A percentile compares a stretch with the other conserved stretches of the same genome.
phyloP scores from a whole-genome alignment of 331 rosid species.

The Acacia concinna region DNA sequence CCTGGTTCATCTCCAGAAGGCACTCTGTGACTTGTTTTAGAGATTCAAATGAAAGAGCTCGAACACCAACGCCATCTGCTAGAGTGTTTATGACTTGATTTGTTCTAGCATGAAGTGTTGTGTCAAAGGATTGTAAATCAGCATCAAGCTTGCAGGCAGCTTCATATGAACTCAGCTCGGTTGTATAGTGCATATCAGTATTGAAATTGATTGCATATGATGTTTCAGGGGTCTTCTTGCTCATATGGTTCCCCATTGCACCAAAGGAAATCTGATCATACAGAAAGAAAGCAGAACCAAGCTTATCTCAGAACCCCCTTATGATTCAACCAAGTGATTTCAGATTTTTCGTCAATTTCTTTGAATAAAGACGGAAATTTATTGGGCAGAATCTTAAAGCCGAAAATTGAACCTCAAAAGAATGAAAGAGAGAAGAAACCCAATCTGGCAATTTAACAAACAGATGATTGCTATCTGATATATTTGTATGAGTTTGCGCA shows the following conservation, averaged over 20 bases:
- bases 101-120: constrained; percentile 68
- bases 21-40: constrained; percentile 79
- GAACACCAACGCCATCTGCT: constrained; percentile 79
- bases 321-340: constrained; percentile 15
- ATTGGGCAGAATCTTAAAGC: not conserved
- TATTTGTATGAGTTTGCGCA: constrained; percentile 1
- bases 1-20: constrained; percentile 92
- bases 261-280: constrained; percentile 33
- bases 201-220: constrained; percentile 42
- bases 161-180: constrained; percentile 69
- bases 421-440: constrained; percentile 11
- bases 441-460: constrained; percentile 8
- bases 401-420: constrained; percentile 6
- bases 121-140: constrained; percentile 74
- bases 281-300: constrained; percentile 26
- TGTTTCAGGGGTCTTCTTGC: constrained; percentile 60
- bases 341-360: not conserved
- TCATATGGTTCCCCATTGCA: constrained; percentile 79
- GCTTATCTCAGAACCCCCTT: constrained; percentile 34
- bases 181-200: constrained; percentile 49
- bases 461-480: constrained; percentile 1
- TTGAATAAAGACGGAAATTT: not conserved
- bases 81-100: constrained; percentile 73
- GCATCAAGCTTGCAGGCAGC: constrained; percentile 72
- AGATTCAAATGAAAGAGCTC: constrained; percentile 80